Percentiles rank a stretch among this genome's conserved stretches.
Conservation (phyloP, 345 rosid genomes). For the Crucihimalaya himalaica region DNA sequence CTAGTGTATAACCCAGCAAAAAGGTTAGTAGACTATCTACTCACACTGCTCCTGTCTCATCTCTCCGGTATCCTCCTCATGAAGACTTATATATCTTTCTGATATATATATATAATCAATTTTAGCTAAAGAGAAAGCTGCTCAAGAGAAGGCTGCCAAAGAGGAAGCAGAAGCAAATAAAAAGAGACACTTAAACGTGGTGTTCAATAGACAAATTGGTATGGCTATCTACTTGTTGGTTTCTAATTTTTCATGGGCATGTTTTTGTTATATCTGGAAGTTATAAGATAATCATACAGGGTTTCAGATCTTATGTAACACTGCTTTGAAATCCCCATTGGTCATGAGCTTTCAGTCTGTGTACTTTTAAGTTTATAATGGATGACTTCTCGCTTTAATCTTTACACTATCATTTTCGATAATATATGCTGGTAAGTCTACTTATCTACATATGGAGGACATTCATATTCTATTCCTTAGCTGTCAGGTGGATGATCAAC, state of each 20-base stretch:
- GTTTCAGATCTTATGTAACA: slow-evolving; percentile 7
- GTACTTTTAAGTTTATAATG: too few species aligned
- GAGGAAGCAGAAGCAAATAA: too few species aligned
- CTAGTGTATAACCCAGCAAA: slow-evolving; percentile 37
- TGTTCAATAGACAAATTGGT: slow-evolving; percentile 99
- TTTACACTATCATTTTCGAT: slow-evolving; percentile 11
- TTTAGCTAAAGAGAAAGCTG: slow-evolving; percentile 51
- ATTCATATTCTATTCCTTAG: slow-evolving; percentile 97
- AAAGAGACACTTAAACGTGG: slow-evolving; percentile 91
- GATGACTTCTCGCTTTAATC: slow-evolving; percentile 5
- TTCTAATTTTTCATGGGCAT: neutral
- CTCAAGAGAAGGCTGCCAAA: slow-evolving; percentile 55
- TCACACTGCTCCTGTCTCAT: neutral
- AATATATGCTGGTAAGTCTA: slow-evolving; percentile 96
- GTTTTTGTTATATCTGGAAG: neutral
- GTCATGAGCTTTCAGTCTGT: slow-evolving; percentile 12
- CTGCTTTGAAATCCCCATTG: neutral
- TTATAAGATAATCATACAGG: neutral
- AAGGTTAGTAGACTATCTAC: slow-evolving; percentile 32
- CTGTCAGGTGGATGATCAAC: slow-evolving; percentile 94
- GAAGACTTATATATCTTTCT: neutral
- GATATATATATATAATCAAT: slow-evolving; percentile 1
- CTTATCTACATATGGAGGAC: slow-evolving; percentile 94
- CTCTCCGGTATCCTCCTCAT: neutral
- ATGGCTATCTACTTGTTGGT: slow-evolving; percentile 41